Conservation (phyloP, 768 basidiomycete species). For the Suillus lakei region DNA sequence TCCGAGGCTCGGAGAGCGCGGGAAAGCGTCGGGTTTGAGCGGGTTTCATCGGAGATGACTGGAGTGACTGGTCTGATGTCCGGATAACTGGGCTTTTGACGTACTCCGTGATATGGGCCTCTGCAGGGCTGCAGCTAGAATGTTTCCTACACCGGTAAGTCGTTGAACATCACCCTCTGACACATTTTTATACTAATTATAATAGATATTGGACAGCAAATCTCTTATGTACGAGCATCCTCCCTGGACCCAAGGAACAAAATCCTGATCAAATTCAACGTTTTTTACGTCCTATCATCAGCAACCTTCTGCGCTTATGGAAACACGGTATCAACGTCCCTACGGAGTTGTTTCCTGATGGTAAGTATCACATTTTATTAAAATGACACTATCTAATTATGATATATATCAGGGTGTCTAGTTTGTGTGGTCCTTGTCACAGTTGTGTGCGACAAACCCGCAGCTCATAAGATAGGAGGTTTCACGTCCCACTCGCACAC, state of each 20-base stretch:
- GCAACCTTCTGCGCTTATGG: slow-evolving; percentile 32
- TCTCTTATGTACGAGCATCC: slow-evolving; percentile 26
- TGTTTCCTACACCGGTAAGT: too few species aligned
- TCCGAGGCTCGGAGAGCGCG: too few species aligned
- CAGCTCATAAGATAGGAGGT: slow-evolving; percentile 39
- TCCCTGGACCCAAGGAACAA: slow-evolving; percentile 36
- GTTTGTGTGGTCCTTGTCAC: slow-evolving; percentile 37
- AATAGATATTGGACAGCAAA: slow-evolving; percentile 29
- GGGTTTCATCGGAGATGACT: too few species aligned
- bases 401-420: slow-evolving; percentile 23
- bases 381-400: not conserved
- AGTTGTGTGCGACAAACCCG: slow-evolving; percentile 45
- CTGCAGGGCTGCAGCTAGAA: too few species aligned
- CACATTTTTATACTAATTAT: slow-evolving; percentile 8
- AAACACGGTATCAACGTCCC: slow-evolving; percentile 25
- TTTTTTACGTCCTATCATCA: slow-evolving; percentile 29
- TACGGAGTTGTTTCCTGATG: slow-evolving; percentile 31
- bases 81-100: too few species aligned
- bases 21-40: too few species aligned
- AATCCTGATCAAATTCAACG: slow-evolving; percentile 30
- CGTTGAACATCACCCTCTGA: not conserved
- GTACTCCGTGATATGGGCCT: too few species aligned
- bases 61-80: too few species aligned
- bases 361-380: not conserved
- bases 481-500: slow-evolving; percentile 37